Conservation (phyloP, 1,284 basidiomycete species). For the Puccinia horiana region DNA sequence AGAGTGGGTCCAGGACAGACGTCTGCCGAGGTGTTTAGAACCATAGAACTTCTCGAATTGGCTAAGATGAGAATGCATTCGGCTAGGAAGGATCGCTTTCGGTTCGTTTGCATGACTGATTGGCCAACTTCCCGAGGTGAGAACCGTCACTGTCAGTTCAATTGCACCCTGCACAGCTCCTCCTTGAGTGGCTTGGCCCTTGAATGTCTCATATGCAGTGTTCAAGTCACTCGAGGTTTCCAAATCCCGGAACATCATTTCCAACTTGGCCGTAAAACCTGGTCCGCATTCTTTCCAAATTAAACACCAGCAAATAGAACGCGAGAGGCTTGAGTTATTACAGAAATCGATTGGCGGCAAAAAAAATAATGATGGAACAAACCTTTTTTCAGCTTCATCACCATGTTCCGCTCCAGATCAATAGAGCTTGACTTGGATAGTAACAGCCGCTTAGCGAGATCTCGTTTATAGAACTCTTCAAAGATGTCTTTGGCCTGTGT, state of each 20-base stretch:
- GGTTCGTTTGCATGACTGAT: conserved; percentile 56
- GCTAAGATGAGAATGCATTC: conserved; percentile 34
- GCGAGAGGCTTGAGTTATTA: neutral
- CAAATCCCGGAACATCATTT: conserved; percentile 86
- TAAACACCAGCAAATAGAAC: neutral
- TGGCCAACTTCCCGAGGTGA: conserved; percentile 66
- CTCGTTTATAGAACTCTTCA: conserved; percentile 88
- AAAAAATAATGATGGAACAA: conserved; percentile 56
- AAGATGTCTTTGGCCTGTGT: conserved; percentile 71
- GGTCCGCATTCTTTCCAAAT: conserved; percentile 72
- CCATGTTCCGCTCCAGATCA: conserved; percentile 84
- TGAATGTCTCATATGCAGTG: conserved; percentile 3
- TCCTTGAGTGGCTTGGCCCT: neutral
- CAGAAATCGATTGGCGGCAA: neutral
- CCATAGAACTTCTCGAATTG: conserved; percentile 56
- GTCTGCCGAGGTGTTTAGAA: conserved; percentile 55
- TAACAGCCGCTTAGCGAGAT: conserved; percentile 82
- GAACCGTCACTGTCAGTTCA: conserved; percentile 63
- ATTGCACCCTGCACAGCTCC: conserved; percentile 51
- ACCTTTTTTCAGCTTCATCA: conserved; percentile 85
- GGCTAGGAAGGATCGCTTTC: conserved; percentile 50
- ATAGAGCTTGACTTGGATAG: conserved; percentile 75
- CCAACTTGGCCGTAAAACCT: conserved; percentile 77
- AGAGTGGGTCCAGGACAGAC: conserved; percentile 57
- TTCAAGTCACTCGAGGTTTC: conserved; percentile 71